A percentile compares a stretch with the other conserved stretches of the same genome.
Evolutionary conservation across 306 rosid genomes (phyloP).

Genomic region (Medicago ruthenica): DNA sequence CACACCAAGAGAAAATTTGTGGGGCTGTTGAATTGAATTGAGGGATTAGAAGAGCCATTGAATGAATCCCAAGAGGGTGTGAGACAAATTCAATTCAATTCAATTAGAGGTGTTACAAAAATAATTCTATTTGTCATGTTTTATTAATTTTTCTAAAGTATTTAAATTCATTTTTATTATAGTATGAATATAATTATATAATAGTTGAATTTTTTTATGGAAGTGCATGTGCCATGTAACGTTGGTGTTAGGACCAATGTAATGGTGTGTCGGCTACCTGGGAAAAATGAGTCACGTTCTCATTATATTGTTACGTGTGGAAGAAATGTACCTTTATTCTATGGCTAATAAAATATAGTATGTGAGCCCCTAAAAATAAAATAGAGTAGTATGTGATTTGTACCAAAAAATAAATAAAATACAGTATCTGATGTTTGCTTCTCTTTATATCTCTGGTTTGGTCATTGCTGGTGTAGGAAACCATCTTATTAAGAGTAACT

Average conservation of each 20-base stretch:
- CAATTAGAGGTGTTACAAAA: conserved; percentile 10
- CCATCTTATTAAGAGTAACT: no score
- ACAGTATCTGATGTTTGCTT: neutral
- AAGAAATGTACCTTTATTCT: conserved; percentile 19
- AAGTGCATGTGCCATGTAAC: conserved; percentile 58
- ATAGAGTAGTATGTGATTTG: no score
- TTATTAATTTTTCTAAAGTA: neutral
- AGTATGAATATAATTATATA: neutral
- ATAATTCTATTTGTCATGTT: neutral
- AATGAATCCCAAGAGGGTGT: neutral
- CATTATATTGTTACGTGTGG: conserved; percentile 10
- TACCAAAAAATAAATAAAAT: no score
- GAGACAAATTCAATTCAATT: conserved; percentile 29
- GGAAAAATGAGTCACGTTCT: conserved; percentile 45
- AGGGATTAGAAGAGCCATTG: neutral
- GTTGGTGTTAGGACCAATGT: conserved; percentile 48
- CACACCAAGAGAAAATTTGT: neutral
- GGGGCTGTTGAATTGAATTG: neutral
- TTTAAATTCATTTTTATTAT: neutral
- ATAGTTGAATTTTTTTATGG: conserved; percentile 36
- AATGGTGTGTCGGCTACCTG: conserved; percentile 65
- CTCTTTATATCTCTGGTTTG: neutral
- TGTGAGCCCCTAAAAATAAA: no score
- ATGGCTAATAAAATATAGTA: neutral
- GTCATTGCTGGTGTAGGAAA: neutral